A percentile compares a stretch with the other conserved stretches of the same genome.
These are phyloP conservation scores for Elsinoe necatrix DNA, from an alignment of 2,329 filamentous ascomycete genomes.

Conservation along the genomic window DNA sequence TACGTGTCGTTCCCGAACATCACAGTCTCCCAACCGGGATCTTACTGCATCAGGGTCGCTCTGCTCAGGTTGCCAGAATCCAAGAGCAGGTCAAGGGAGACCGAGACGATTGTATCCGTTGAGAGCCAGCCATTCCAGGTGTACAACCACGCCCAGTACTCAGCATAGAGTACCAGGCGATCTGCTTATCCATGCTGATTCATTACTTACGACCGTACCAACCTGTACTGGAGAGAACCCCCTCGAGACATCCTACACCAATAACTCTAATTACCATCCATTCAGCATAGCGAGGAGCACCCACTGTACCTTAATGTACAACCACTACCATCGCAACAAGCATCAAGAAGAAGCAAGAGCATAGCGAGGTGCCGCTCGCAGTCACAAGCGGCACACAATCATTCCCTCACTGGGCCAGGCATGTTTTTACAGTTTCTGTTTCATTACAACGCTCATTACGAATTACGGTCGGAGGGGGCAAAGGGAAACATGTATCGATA, in stretches of 20 bases:
- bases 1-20: constrained; percentile 9
- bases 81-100: constrained; percentile 10
- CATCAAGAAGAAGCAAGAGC: neutral
- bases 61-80: constrained; percentile 1
- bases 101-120: neutral
- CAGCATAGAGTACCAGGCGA: neutral
- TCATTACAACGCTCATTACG: neutral
- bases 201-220: neutral
- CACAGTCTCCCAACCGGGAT: neutral
- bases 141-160: constrained; percentile 9
- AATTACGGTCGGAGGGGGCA: neutral
- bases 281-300: constrained; percentile 8
- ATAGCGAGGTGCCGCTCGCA: neutral
- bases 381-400: neutral
- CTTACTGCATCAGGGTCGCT: neutral
- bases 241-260: neutral
- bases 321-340: neutral
- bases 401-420: neutral
- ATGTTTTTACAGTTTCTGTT: neutral
- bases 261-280: neutral
- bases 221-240: neutral
- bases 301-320: constrained; percentile 4
- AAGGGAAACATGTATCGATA: neutral
- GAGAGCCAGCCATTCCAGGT: constrained; percentile 8
- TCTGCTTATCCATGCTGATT: neutral